phyloP scores from a whole-genome alignment of 2,329 filamentous ascomycete species.

The Fusarium sp. region DNA sequence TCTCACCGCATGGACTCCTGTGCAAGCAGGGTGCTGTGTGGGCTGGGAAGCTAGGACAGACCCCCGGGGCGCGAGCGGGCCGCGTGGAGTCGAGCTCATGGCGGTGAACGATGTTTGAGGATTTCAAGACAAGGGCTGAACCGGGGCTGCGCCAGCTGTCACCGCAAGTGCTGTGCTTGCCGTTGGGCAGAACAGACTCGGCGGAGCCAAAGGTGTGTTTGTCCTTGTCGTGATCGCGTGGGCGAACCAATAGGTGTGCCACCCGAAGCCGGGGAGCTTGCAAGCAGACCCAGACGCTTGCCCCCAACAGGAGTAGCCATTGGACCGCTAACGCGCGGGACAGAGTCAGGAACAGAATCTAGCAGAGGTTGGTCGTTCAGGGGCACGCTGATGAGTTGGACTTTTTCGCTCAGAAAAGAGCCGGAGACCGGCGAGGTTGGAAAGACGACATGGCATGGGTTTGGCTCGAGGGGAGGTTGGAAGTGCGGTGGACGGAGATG shows the following conservation, averaged over 20 bases:
- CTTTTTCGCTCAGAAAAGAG: background rate
- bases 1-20: slow-evolving; percentile 36
- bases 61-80: slow-evolving; percentile 41
- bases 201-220: slow-evolving; percentile 27
- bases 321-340: slow-evolving; percentile 34
- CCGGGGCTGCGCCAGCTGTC: slow-evolving; percentile 41
- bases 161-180: slow-evolving; percentile 43
- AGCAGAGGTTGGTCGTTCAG: slow-evolving; percentile 26
- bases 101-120: slow-evolving; percentile 41
- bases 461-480: slow-evolving; percentile 6
- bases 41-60: slow-evolving; percentile 26
- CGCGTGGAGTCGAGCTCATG: slow-evolving; percentile 43
- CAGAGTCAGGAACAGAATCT: slow-evolving; percentile 37
- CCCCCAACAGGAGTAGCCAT: slow-evolving; percentile 34
- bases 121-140: slow-evolving; percentile 34
- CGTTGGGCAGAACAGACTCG: slow-evolving; percentile 32
- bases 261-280: slow-evolving; percentile 39
- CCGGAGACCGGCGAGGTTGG: slow-evolving; percentile 25
- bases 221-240: slow-evolving; percentile 12
- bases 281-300: slow-evolving; percentile 34
- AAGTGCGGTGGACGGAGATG: slow-evolving; percentile 11
- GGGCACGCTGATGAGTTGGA: slow-evolving; percentile 11
- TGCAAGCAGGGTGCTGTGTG: slow-evolving; percentile 20
- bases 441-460: slow-evolving; percentile 12
- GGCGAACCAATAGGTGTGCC: slow-evolving; percentile 42